Conservation (phyloP, 768 basidiomycete species). For the Gymnopilus dilepis region DNA sequence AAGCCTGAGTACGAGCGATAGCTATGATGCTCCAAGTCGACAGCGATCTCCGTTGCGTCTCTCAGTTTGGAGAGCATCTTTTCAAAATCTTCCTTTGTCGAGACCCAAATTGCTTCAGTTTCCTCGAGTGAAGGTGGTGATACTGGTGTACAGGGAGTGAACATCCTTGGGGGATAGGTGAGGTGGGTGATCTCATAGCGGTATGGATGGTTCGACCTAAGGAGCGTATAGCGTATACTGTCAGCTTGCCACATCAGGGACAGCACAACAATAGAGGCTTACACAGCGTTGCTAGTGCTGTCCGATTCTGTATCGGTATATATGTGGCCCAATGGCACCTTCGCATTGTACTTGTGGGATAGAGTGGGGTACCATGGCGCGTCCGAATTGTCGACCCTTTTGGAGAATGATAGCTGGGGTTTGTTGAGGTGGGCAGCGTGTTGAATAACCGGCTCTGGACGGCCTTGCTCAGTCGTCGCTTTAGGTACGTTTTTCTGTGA, state of each 20-base stretch:
- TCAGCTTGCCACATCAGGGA: too few relatives aligned
- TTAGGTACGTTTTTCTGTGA: slow-evolving; percentile 15
- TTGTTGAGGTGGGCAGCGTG: slow-evolving; percentile 80
- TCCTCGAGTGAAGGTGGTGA: slow-evolving; percentile 64
- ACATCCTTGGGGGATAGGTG: slow-evolving; percentile 72
- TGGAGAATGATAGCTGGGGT: slow-evolving; percentile 79
- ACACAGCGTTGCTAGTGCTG: slow-evolving; percentile 18
- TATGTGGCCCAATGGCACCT: slow-evolving; percentile 77
- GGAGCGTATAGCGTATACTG: background rate
- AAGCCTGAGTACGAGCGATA: slow-evolving; percentile 87
- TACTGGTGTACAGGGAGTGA: slow-evolving; percentile 48
- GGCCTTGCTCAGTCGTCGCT: slow-evolving; percentile 39
- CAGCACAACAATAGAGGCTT: slow-evolving; percentile 1
- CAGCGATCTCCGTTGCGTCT: slow-evolving; percentile 76
- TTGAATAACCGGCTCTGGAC: slow-evolving; percentile 64
- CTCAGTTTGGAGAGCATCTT: slow-evolving; percentile 73
- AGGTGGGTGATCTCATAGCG: slow-evolving; percentile 82
- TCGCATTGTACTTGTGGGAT: slow-evolving; percentile 80
- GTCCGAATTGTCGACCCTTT: slow-evolving; percentile 60
- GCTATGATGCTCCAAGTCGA: slow-evolving; percentile 95
- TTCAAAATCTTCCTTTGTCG: slow-evolving; percentile 57
- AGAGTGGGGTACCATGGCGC: slow-evolving; percentile 73
- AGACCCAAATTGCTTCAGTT: slow-evolving; percentile 75
- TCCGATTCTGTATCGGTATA: slow-evolving; percentile 28
- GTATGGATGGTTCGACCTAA: slow-evolving; percentile 73